Conservation (phyloP, 1,284 basidiomycete species). For the Gymnopus androsaceus region DNA sequence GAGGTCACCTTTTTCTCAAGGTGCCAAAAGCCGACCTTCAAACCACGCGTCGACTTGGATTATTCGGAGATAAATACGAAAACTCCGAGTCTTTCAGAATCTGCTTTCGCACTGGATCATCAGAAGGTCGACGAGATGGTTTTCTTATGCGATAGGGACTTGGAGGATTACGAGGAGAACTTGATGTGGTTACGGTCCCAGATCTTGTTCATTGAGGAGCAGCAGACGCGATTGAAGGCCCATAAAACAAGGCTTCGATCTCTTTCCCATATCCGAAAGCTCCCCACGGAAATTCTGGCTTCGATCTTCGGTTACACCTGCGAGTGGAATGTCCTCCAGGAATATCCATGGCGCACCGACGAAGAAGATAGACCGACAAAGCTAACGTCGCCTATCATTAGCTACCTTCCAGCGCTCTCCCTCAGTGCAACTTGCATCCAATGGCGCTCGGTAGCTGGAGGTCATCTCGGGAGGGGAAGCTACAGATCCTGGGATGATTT, state of each 20-base stretch:
- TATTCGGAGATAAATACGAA: neutral
- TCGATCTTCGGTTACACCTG: neutral
- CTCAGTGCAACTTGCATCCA: neutral
- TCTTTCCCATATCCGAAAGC: neutral
- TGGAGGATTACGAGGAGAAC: neutral
- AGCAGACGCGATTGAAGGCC: neutral
- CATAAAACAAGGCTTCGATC: neutral
- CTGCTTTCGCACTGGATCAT: neutral
- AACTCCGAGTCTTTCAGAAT: neutral
- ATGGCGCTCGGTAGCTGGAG: neutral
- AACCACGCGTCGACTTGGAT: neutral
- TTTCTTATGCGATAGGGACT: neutral
- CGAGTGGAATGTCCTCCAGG: neutral
- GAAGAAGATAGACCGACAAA: neutral
- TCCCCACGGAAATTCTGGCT: neutral
- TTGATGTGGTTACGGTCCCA: neutral
- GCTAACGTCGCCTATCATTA: neutral
- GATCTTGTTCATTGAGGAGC: neutral
- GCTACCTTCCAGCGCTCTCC: neutral
- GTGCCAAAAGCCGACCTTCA: too few relatives aligned
- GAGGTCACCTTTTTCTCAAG: too few relatives aligned
- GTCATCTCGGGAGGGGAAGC: too few relatives aligned
- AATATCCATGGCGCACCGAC: too few relatives aligned
- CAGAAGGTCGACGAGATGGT: neutral
- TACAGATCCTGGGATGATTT: too few relatives aligned